A percentile compares a stretch with the other conserved stretches of the same genome.
Evolutionary conservation across 2,329 filamentous ascomycete species (phyloP).

Genomic region (Pleoardoris graminearum): DNA sequence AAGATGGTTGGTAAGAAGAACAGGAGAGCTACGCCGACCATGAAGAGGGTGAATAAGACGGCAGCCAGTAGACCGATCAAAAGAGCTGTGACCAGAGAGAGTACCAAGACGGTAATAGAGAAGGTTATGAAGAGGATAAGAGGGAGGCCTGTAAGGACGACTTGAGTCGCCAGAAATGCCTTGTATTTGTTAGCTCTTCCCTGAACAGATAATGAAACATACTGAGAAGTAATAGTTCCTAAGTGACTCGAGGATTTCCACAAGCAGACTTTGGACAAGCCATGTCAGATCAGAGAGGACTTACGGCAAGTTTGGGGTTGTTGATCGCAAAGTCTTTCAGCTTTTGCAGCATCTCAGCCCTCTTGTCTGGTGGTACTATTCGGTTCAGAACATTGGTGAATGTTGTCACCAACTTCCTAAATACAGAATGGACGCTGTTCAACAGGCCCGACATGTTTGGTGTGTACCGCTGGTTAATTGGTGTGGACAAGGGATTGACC

Average conservation of each 20-base stretch:
- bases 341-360: conserved; percentile 60
- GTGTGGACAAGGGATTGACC: not conserved
- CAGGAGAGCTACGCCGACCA: conserved; percentile 67
- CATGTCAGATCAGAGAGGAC: conserved; percentile 27
- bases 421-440: conserved; percentile 25
- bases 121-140: conserved; percentile 71
- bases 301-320: conserved; percentile 71
- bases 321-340: conserved; percentile 61
- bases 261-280: too few relatives aligned
- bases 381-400: conserved; percentile 51
- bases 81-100: conserved; percentile 65
- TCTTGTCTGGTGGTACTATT: conserved; percentile 63
- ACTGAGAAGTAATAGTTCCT: too few relatives aligned
- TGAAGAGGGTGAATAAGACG: conserved; percentile 67
- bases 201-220: too few relatives aligned
- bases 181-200: conserved; percentile 36
- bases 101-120: conserved; percentile 62
- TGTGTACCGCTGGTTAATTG: not conserved
- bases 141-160: conserved; percentile 67
- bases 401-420: conserved; percentile 19
- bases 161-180: conserved; percentile 70
- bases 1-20: conserved; percentile 71
- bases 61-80: conserved; percentile 56
- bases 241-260: too few relatives aligned
- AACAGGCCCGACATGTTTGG: conserved; percentile 32